Conservation (phyloP, 2,329 filamentous ascomycete genomes). For the Penicillium verrucosum region DNA sequence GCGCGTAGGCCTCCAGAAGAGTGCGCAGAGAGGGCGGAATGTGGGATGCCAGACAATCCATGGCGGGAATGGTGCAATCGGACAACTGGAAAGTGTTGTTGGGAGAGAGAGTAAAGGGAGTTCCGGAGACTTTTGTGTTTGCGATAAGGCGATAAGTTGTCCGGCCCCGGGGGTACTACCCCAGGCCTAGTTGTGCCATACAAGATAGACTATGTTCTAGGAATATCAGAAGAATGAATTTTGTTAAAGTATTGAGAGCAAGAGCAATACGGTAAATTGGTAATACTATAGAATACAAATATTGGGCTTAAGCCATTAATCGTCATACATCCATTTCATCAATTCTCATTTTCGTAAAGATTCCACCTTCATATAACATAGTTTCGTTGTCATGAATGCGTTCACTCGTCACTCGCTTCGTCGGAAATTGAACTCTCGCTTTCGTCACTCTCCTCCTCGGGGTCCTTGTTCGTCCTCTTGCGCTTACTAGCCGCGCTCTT, state of each 20-base stretch:
- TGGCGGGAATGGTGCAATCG: conserved; percentile 21
- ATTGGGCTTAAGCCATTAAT: background rate
- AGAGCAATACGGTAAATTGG: background rate
- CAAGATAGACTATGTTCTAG: background rate
- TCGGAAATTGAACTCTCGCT: background rate
- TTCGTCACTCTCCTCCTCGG: background rate
- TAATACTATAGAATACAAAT: background rate
- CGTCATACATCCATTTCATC: background rate
- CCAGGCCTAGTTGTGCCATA: background rate
- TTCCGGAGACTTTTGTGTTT: conserved; percentile 16
- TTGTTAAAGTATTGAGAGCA: background rate
- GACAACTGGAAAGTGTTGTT: conserved; percentile 5
- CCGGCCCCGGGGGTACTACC: background rate
- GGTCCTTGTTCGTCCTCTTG: background rate
- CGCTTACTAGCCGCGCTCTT: background rate
- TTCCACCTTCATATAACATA: background rate
- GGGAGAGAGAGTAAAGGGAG: conserved; percentile 40
- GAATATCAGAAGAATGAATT: background rate
- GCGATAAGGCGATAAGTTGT: conserved; percentile 12
- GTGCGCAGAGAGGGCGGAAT: conserved; percentile 23
- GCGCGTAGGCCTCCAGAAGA: conserved; percentile 17
- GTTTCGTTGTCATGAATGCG: background rate
- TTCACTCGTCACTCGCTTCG: conserved; percentile 1
- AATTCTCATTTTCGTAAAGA: background rate
- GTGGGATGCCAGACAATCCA: conserved; percentile 25